Evolutionary conservation across 225 moss, liverwort and hornwort species (phyloP).

Genomic region (Takakia lepidozioides): DNA sequence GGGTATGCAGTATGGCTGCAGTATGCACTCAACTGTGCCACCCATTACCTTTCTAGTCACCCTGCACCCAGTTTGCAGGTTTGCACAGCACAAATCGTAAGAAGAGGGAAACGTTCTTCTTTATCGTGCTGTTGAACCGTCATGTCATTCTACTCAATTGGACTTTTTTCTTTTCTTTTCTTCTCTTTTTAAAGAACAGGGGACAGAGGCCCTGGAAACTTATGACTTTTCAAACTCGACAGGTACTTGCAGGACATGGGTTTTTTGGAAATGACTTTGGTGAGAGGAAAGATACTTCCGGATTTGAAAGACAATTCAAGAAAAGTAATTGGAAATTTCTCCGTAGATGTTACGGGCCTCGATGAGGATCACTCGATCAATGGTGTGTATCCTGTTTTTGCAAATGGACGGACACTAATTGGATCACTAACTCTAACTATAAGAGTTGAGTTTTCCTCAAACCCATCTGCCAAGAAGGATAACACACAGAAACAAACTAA

Average conservation of each 20-base stretch:
- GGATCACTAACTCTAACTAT: conserved; percentile 22
- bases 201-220: too few relatives aligned
- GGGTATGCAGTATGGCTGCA: too few relatives aligned
- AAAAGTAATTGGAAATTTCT: conserved; percentile 28
- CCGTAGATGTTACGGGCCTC: conserved; percentile 18
- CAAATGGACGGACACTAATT: conserved; percentile 28
- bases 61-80: too few relatives aligned
- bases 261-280: conserved; percentile 26
- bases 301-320: conserved; percentile 18
- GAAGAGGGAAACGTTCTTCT: too few relatives aligned
- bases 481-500: neutral
- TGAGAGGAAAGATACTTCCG: conserved; percentile 16
- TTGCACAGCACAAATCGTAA: too few relatives aligned
- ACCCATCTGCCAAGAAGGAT: too few relatives aligned
- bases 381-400: conserved; percentile 33
- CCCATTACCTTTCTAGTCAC: too few relatives aligned
- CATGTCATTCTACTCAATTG: too few relatives aligned
- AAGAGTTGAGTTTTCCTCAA: conserved; percentile 10
- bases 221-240: neutral
- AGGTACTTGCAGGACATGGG: conserved; percentile 42
- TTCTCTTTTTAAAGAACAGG: too few relatives aligned
- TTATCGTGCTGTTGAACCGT: too few relatives aligned
- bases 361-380: conserved; percentile 16
- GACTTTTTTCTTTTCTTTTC: too few relatives aligned
- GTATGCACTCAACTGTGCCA: too few relatives aligned